phyloP scores from a whole-genome alignment of 1,139 yeast genomes.

The Yamadazyma pseudoaaseri region DNA sequence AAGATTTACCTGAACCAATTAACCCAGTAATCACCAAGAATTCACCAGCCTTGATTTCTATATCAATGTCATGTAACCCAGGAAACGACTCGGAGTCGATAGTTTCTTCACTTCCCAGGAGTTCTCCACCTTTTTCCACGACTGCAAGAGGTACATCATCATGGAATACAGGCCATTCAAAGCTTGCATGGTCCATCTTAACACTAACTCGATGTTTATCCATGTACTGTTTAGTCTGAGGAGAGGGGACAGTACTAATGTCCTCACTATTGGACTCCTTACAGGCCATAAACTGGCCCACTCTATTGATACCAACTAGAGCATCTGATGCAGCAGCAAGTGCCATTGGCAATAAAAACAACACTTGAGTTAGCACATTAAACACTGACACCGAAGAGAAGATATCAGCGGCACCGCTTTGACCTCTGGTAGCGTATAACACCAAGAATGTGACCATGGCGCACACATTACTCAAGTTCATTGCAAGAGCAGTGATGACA shows the following conservation, averaged over 20 bases:
- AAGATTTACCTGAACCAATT: conserved; percentile 73
- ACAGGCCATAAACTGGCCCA: conserved; percentile 50
- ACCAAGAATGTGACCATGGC: conserved; percentile 76
- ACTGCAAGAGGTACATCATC: conserved; percentile 10
- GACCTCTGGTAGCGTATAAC: conserved; percentile 49
- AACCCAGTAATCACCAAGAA: conserved; percentile 68
- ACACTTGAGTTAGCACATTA: conserved; percentile 52
- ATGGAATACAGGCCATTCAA: conserved; percentile 43
- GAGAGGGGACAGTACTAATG: conserved; percentile 6
- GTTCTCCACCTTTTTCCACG: background rate
- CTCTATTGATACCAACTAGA: conserved; percentile 58
- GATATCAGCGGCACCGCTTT: conserved; percentile 62
- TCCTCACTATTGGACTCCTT: conserved; percentile 29
- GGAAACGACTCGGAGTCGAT: conserved; percentile 16
- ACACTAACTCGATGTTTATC: conserved; percentile 25
- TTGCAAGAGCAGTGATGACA: conserved; percentile 55
- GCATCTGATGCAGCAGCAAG: conserved; percentile 71
- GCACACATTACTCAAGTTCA: conserved; percentile 63
- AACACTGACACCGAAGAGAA: conserved; percentile 80
- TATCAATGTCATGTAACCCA: conserved; percentile 38
- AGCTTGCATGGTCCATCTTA: conserved; percentile 24
- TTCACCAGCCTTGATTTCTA: conserved; percentile 54
- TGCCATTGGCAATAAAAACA: conserved; percentile 71
- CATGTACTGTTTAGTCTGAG: conserved; percentile 13
- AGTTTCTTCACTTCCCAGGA: background rate